Base-by-base conservation (phyloP, 2,329 filamentous ascomycete species). In the Fonsecaea pedrosoi region DNA sequence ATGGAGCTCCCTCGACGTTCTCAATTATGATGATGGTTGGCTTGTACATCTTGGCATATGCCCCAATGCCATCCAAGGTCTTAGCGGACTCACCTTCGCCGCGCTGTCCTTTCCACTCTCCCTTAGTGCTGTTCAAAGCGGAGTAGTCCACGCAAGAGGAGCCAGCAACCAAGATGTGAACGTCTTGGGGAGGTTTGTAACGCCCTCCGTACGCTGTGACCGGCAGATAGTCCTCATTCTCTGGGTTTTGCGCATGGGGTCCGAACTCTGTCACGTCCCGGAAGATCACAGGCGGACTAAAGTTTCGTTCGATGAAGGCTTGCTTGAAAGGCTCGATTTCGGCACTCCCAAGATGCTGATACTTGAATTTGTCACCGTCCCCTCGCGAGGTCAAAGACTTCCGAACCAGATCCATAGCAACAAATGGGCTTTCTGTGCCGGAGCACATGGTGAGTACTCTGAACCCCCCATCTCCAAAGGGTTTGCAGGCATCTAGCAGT, bases 71-170 rank as follows among this genome's bases (percentile, higher is more conserved):
- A 45, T 82, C 79, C 74, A 90, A 90, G 0, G 90, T 92, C 40
- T 85, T 82, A 0, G 83, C 84, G 0, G 90, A 91, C 71, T 92
- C 87, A 2, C 89, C 89, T 32, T 67, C 50, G 7, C 85, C 80
- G 1, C 82, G 77, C 0, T 89, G 75, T 9, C 48, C 59, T 38
- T 61, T 54, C 59, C 45, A 61, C 0, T 77, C 76, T 65, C 87
- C 87, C 15, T 79, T 79, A 4, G 81, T 76, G 58, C 80, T 85
- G 75, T 93, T 94, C 37, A 93, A 76, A 0, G 70, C 74, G 0
- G 91, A 94, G 70, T 90, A 91, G 72, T 94, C 91, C 1, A 92
- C 89, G 71, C 91, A 95, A 0, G 90, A 89, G 50, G 89, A 91
- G 0, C 91, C 91, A 6, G 89, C 89, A 54, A 94, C 80, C 1